Percentiles rank a stretch among this genome's conserved stretches.
phyloP scores from a whole-genome alignment of 2,329 filamentous ascomycete species.

The Cyclaneusma minus region DNA sequence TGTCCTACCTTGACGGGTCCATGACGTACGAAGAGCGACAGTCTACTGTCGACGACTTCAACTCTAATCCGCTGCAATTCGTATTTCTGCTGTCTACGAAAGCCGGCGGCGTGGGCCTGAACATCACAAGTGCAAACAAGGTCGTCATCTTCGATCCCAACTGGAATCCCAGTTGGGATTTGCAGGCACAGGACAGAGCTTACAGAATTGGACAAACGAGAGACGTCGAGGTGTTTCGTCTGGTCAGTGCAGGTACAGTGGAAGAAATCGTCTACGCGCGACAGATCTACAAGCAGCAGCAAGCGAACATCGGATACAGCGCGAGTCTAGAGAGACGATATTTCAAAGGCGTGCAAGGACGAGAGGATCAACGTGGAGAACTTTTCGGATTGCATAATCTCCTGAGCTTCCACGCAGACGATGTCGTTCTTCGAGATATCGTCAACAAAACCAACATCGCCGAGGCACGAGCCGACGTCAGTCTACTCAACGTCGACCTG shows the following conservation, averaged over 20 bases:
- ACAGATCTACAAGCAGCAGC: conserved; percentile 98
- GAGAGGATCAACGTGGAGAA: conserved; percentile 71
- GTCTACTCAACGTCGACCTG: conserved; percentile 62
- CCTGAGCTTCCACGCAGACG: conserved; percentile 66
- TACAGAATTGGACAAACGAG: conserved; percentile 89
- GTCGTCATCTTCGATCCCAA: conserved; percentile 95
- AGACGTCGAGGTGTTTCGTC: conserved; percentile 88
- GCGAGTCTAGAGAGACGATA: conserved; percentile 86
- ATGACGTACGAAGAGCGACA: conserved; percentile 75
- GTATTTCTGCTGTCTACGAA: conserved; percentile 92
- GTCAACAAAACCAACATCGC: conserved; percentile 98
- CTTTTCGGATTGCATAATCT: conserved; percentile 85
- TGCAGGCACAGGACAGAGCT: conserved; percentile 90
- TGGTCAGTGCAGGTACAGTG: conserved; percentile 82
- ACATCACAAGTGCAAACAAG: conserved; percentile 96
- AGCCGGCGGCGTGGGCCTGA: conserved; percentile 83
- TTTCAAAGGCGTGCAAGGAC: conserved; percentile 85
- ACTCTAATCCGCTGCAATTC: conserved; percentile 72
- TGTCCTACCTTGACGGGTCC: conserved; percentile 79
- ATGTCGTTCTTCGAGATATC: conserved; percentile 78
- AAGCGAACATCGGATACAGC: conserved; percentile 93
- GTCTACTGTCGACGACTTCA: conserved; percentile 76
- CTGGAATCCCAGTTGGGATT: conserved; percentile 90
- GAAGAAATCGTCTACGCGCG: conserved; percentile 95
- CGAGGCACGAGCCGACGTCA: conserved; percentile 74